phyloP scores from a whole-genome alignment of 306 rosid genomes.

The Erythrophleum fordii region DNA sequence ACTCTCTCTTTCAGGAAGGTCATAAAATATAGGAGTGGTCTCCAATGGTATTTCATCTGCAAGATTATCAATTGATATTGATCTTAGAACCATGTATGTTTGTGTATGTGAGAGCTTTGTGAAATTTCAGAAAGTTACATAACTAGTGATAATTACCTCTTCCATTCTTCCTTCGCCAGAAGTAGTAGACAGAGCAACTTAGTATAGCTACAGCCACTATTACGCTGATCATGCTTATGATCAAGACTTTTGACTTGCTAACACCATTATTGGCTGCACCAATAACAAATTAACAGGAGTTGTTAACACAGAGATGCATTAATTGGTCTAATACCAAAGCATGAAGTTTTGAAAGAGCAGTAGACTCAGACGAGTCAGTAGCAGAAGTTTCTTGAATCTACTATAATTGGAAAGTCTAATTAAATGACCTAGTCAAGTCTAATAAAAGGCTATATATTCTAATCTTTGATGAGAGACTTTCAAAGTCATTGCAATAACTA shows the following conservation, averaged over 20 bases:
- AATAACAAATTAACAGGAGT: not conserved
- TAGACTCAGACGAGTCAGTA: too few relatives aligned
- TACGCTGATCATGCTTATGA: not conserved
- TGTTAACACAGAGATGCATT: not conserved
- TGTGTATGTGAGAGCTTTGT: too few relatives aligned
- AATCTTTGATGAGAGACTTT: too few relatives aligned
- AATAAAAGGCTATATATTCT: too few relatives aligned
- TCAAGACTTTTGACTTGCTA: not conserved
- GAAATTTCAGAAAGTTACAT: too few relatives aligned
- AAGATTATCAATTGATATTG: not conserved
- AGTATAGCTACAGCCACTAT: not conserved
- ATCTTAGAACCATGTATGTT: too few relatives aligned
- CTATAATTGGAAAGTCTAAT: too few relatives aligned
- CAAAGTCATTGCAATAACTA: too few relatives aligned
- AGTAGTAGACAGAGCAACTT: not conserved
- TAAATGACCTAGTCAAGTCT: too few relatives aligned
- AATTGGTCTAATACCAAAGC: too few relatives aligned
- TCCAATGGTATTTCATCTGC: not conserved
- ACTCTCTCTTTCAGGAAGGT: slow-evolving; percentile 10
- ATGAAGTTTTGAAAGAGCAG: too few relatives aligned
- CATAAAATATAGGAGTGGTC: not conserved
- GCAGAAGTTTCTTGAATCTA: too few relatives aligned
- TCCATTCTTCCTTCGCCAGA: not conserved
- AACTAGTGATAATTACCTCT: not conserved
- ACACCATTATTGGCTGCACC: not conserved